phyloP scores from a whole-genome alignment of 2,329 filamentous ascomycete genomes.

The Davidsoniella virescens region DNA sequence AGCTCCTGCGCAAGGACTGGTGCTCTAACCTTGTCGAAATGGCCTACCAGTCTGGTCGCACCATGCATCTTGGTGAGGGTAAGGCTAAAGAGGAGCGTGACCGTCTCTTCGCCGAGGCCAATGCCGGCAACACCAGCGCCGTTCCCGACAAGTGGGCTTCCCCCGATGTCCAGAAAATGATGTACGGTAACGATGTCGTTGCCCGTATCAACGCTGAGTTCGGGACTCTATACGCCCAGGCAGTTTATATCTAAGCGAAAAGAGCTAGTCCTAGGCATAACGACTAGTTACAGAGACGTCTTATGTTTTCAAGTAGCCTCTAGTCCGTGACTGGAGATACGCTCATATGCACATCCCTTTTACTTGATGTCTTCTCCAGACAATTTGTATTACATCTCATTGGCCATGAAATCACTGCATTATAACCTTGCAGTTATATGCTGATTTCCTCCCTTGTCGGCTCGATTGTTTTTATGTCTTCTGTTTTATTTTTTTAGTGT shows the following conservation, averaged over 20 bases:
- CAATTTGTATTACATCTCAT: no score
- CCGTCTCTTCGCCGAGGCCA: constrained; percentile 35
- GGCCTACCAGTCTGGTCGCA: constrained; percentile 35
- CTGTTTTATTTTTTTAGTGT: neutral
- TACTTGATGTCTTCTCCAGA: no score
- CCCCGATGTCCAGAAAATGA: constrained; percentile 49
- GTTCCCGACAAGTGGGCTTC: constrained; percentile 56
- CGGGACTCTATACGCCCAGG: constrained; percentile 26
- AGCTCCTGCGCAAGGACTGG: constrained; percentile 39
- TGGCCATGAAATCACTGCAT: no score
- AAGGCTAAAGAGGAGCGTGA: constrained; percentile 43
- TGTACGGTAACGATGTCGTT: constrained; percentile 48
- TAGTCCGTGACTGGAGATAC: no score
- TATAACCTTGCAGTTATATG: no score
- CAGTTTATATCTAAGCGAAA: constrained; percentile 1
- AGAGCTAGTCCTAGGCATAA: neutral
- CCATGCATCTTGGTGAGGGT: constrained; percentile 41
- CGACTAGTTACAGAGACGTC: neutral
- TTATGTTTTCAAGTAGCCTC: neutral
- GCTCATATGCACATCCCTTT: no score
- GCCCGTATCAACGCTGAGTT: constrained; percentile 35
- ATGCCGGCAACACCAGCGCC: constrained; percentile 29
- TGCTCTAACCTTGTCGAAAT: constrained; percentile 36
- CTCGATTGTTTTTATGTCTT: neutral
- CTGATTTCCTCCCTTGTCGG: neutral